Percentiles rank a stretch among this genome's conserved stretches.
Evolutionary conservation across 78 protist genomes (phyloP).

Genomic region (Dictyostelium intermedium): DNA sequence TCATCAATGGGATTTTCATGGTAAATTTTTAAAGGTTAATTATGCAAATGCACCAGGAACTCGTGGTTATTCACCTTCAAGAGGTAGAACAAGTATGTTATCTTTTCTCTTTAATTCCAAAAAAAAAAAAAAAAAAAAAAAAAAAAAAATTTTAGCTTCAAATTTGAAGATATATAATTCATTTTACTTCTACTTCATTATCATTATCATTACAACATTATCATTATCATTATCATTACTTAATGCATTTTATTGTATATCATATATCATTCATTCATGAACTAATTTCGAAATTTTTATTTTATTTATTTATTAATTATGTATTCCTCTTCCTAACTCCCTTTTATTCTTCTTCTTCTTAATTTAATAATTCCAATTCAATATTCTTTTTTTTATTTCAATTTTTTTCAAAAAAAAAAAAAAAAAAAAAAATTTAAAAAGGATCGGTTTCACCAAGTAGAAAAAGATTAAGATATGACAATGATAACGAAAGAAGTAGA

Average conservation of each 20-base stretch:
- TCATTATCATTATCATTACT: background rate
- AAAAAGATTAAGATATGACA: background rate
- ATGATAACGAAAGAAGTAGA: background rate
- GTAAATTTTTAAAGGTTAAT: constrained; percentile 6
- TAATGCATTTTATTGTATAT: no score
- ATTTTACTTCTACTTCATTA: no score
- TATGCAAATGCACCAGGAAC: constrained; percentile 53
- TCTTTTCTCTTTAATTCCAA: no score
- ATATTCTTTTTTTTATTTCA: no score
- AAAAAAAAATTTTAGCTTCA: background rate
- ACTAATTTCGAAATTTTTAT: background rate
- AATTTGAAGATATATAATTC: background rate
- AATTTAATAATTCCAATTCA: background rate
- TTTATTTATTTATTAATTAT: background rate
- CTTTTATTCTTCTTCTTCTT: background rate
- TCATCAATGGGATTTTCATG: constrained; percentile 9
- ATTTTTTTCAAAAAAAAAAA: no score
- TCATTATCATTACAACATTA: background rate
- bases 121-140: background rate
- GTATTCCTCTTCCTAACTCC: background rate
- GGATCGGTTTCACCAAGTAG: constrained; percentile 2
- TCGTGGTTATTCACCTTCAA: background rate
- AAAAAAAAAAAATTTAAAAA: no score
- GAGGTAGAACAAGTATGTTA: constrained; percentile 2
- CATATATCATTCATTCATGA: no score